phyloP scores from a whole-genome alignment of 257 asterid genomes.

The Solanum tarijense region DNA sequence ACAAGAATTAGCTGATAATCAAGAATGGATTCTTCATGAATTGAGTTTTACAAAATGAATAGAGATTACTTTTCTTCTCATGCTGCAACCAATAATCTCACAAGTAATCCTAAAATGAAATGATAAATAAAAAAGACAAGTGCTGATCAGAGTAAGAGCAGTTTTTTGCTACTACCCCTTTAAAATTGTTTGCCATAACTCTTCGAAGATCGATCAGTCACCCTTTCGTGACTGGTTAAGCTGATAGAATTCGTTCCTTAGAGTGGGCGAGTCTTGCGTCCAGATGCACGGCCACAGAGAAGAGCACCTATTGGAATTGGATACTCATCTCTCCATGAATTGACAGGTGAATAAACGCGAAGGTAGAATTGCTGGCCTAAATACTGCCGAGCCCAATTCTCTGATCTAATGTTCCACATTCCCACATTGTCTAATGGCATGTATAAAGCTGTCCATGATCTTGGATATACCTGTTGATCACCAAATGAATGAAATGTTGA shows the following conservation, averaged over 20 bases:
- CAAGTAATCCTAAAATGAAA: neutral
- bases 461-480: constrained; percentile 28
- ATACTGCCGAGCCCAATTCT: constrained; percentile 37
- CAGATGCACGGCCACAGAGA: constrained; percentile 34
- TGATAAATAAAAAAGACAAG: neutral
- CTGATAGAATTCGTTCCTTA: neutral
- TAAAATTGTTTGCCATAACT: neutral
- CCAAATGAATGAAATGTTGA: neutral
- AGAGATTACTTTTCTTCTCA: neutral
- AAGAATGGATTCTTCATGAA: neutral
- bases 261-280: constrained; percentile 14
- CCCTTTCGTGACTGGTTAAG: constrained; percentile 23
- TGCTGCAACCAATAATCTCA: neutral
- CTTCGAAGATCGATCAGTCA: neutral
- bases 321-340: constrained; percentile 36
- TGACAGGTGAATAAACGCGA: constrained; percentile 26
- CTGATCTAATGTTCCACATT: constrained; percentile 41
- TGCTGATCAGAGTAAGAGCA: neutral
- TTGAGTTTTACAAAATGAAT: neutral
- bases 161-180: neutral
- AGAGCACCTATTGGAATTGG: constrained; percentile 33
- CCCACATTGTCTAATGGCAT: constrained; percentile 46
- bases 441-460: constrained; percentile 36
- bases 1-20: neutral
- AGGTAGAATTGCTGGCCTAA: constrained; percentile 40